These are phyloP conservation scores for Bocquillonia castaneifolia DNA, from an alignment of 441 rosid genomes.

Conservation along the genomic window DNA sequence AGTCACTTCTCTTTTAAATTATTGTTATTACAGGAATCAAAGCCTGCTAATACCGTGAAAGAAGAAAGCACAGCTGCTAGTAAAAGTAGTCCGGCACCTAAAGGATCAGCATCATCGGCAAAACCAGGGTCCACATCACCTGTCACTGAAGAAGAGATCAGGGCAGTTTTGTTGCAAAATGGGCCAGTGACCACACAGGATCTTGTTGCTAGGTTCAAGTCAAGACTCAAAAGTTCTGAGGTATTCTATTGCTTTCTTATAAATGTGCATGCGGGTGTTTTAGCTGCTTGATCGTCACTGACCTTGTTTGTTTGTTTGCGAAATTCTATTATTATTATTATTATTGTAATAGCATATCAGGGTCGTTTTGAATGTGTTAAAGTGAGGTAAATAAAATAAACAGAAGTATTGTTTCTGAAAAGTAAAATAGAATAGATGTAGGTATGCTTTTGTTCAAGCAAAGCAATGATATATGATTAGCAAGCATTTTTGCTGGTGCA, in stretches of 20 bases:
- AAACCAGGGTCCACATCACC: conserved; percentile 51
- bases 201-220: conserved; percentile 81
- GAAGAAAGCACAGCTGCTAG: conserved; percentile 46
- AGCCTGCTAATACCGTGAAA: conserved; percentile 44
- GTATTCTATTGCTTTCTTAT: conserved; percentile 29
- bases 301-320: background rate
- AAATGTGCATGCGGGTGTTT: background rate
- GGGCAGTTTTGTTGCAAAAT: conserved; percentile 69
- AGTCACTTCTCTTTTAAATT: background rate
- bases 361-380: too few relatives aligned
- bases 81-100: conserved; percentile 38
- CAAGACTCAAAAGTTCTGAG: conserved; percentile 66
- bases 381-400: too few relatives aligned
- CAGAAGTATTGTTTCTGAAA: too few relatives aligned
- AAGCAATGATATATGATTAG: background rate
- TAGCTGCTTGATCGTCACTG: background rate
- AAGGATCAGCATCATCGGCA: conserved; percentile 33
- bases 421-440: too few relatives aligned
- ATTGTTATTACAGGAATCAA: conserved; percentile 51
- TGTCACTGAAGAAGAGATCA: conserved; percentile 85
- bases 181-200: conserved; percentile 80
- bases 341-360: too few relatives aligned
- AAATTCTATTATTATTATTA: too few relatives aligned
- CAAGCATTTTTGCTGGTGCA: conserved; percentile 31
- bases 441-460: background rate